Base-by-base conservation (phyloP, 371 early-diverging fungal species). In the Dentiscutata heterogama region DNA sequence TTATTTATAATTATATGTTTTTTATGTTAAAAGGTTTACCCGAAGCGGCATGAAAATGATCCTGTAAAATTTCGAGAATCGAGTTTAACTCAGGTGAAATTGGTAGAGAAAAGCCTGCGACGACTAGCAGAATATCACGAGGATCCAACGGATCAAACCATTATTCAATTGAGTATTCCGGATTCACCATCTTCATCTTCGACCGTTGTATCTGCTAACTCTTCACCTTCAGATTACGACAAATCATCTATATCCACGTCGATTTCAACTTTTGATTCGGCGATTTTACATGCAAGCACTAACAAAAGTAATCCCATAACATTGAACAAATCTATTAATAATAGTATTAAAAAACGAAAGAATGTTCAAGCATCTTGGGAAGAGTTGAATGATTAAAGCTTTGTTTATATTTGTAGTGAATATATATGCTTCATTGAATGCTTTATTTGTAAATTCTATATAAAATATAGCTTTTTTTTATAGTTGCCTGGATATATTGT, bases 221-320 rank as follows among this genome's bases (percentile, higher is more conserved):
- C 75, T 35, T 75, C 58, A 56, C 46, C 70, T 22, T 22, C 20
- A 39, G 42, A 35, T 22, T 35, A 70, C 22, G 70, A 70, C 42
- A 14, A 22, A 70, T n/a, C 22, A n/a, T 70, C 46, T 3, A 46
- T 22, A 70, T 42, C 42, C 7, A 35, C 25, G 18, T 70, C 70
- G 87, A 88, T 42, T 77, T 22, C 42, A 77, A 64, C 20, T 58
- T 58, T 58, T 18, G n/a, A 58, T 58, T 58, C n/a, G 18, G 22
- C n/a, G n/a, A 58, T 58, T 58, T 58, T 58, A 10, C 58, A 58
- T 58, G 22, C 58, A 20, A 22, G 58, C 18, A 58, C n/a, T 58
- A 58, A 58, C 22, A 18, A 58, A 20, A 58, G 14, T 58, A 58
- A 58, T 58, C 14, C 58, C 4, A n/a, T 22, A 58, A 58, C 58